phyloP scores from a whole-genome alignment of 129 eudicot species.

The Smallanthus sonchifolius region DNA sequence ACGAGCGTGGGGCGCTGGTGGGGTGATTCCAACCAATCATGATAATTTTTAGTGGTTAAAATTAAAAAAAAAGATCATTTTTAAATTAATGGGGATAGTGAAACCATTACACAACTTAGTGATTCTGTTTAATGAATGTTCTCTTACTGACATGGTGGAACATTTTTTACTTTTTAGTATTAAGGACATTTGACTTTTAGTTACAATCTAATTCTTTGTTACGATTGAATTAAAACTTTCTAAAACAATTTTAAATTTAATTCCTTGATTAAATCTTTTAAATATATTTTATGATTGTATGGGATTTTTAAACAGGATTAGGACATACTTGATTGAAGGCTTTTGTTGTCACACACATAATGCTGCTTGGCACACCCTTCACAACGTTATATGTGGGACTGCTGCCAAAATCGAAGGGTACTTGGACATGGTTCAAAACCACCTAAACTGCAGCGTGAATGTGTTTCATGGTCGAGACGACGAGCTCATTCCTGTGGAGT shows the following conservation, averaged over 20 bases:
- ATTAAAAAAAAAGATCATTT: too few species aligned
- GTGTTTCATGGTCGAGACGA: slow-evolving; percentile 79
- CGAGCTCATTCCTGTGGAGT: slow-evolving; percentile 80
- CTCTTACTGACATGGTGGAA: too few species aligned
- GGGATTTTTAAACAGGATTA: slow-evolving; percentile 39
- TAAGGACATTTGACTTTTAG: neutral
- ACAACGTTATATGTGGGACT: slow-evolving; percentile 86
- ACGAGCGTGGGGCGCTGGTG: too few species aligned
- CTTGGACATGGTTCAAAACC: slow-evolving; percentile 46
- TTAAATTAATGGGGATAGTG: too few species aligned
- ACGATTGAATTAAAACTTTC: too few species aligned
- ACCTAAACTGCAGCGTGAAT: slow-evolving; percentile 48
- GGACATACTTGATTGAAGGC: slow-evolving; percentile 74
- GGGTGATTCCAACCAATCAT: too few species aligned
- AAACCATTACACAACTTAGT: too few species aligned
- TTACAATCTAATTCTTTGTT: neutral
- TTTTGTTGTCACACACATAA: slow-evolving; percentile 86
- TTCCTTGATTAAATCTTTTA: neutral
- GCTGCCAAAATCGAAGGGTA: slow-evolving; percentile 71
- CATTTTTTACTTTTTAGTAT: too few species aligned
- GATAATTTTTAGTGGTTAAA: too few species aligned
- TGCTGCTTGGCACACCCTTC: slow-evolving; percentile 98
- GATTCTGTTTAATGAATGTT: too few species aligned
- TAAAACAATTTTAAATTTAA: neutral
- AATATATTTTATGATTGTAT: neutral